These are phyloP conservation scores for Ogataea polymorpha DNA, from an alignment of 805 yeast genomes.

Conservation along the genomic window DNA sequence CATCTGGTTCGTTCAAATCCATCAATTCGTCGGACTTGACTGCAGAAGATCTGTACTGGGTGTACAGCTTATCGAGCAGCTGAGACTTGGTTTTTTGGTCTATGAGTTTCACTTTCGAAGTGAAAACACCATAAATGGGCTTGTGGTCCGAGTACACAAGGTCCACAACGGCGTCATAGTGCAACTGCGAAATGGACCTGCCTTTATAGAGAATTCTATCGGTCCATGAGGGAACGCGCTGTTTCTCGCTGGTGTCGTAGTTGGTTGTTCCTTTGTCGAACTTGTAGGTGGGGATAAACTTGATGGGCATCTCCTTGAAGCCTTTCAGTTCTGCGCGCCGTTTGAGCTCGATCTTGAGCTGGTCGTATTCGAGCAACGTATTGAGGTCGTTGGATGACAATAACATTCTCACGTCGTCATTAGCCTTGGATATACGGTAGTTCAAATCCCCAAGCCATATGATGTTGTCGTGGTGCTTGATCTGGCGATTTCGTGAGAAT, in stretches of 20 bases:
- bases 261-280: slow-evolving; percentile 77
- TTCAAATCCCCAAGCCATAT: slow-evolving; percentile 96
- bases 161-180: slow-evolving; percentile 62
- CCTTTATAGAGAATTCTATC: slow-evolving; percentile 79
- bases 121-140: slow-evolving; percentile 84
- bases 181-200: slow-evolving; percentile 52
- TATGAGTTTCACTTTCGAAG: slow-evolving; percentile 61
- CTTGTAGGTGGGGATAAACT: slow-evolving; percentile 87
- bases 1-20: slow-evolving; percentile 31
- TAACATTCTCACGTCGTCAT: slow-evolving; percentile 67
- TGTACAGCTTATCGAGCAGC: slow-evolving; percentile 58
- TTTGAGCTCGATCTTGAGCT: slow-evolving; percentile 70
- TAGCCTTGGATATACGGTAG: slow-evolving; percentile 68
- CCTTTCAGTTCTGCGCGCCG: slow-evolving; percentile 69
- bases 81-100: slow-evolving; percentile 59
- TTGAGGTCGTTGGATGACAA: slow-evolving; percentile 44
- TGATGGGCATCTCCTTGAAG: slow-evolving; percentile 72
- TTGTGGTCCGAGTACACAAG: slow-evolving; percentile 81
- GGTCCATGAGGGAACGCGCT: slow-evolving; percentile 94
- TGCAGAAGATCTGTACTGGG: slow-evolving; percentile 43
- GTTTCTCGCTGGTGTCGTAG: slow-evolving; percentile 90
- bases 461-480: slow-evolving; percentile 79
- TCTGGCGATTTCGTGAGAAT: slow-evolving; percentile 72
- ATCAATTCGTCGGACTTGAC: slow-evolving; percentile 21
- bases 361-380: slow-evolving; percentile 68